phyloP scores from a whole-genome alignment of 345 rosid species.

The Arabidopsis arenosa region DNA sequence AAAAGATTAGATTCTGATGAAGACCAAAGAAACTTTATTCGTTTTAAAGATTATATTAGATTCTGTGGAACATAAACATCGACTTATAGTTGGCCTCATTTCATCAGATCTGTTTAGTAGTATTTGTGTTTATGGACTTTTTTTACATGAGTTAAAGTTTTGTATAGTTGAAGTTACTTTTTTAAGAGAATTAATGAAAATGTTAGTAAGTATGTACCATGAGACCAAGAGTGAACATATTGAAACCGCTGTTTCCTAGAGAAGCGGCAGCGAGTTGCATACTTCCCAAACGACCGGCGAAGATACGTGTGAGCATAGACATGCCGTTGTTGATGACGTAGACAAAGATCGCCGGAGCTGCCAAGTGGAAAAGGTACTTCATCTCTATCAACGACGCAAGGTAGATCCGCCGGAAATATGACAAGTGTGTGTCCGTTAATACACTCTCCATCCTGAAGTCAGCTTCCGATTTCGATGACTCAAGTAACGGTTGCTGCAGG shows the following conservation, averaged over 20 bases:
- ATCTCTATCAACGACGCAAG: constrained; percentile 61
- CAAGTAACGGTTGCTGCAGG: constrained; percentile 41
- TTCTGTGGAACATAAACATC: too few relatives aligned
- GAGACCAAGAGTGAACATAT: constrained; percentile 56
- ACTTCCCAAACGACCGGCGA: constrained; percentile 70
- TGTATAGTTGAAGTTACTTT: not conserved
- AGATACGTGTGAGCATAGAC: constrained; percentile 64
- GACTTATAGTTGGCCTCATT: not conserved
- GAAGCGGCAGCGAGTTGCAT: constrained; percentile 68
- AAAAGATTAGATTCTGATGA: not conserved
- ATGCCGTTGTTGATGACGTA: constrained; percentile 61
- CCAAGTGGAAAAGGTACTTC: constrained; percentile 51
- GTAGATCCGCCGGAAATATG: constrained; percentile 46
- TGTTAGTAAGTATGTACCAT: constrained; percentile 44
- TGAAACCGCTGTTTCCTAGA: constrained; percentile 66
- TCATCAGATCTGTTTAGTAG: not conserved
- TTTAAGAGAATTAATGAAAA: not conserved
- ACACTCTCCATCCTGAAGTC: constrained; percentile 57
- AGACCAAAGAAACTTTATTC: too few relatives aligned
- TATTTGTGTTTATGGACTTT: not conserved
- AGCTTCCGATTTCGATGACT: constrained; percentile 40
- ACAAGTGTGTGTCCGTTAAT: constrained; percentile 43
- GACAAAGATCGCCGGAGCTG: constrained; percentile 63
- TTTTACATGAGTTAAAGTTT: not conserved
- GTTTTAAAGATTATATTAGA: too few relatives aligned